Percentiles rank a stretch among this genome's conserved stretches.
Conservation (phyloP, 2,329 filamentous ascomycete genomes). For the Arthroderma sp. region DNA sequence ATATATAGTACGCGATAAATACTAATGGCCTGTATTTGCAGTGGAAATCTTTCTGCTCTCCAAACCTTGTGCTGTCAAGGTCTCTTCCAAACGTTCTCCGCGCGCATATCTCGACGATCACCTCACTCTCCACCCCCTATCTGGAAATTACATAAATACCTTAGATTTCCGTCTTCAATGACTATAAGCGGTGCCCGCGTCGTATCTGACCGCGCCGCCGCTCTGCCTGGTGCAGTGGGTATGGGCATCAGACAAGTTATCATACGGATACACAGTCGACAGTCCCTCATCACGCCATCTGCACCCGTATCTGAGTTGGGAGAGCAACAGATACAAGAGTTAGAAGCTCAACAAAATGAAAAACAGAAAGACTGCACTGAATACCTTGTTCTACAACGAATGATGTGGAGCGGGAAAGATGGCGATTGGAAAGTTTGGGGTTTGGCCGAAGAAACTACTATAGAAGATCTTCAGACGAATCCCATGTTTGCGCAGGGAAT, state of each 20-base stretch:
- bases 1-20: background rate
- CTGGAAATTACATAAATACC: conserved; percentile 30
- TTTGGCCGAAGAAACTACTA: conserved; percentile 31
- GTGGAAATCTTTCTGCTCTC: conserved; percentile 26
- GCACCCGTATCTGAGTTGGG: conserved; percentile 3
- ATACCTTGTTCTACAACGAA: conserved; percentile 41
- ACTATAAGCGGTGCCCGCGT: conserved; percentile 29
- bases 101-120: conserved; percentile 27
- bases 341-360: conserved; percentile 14
- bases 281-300: conserved; percentile 23
- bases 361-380: conserved; percentile 36
- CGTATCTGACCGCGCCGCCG: conserved; percentile 32
- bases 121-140: conserved; percentile 20
- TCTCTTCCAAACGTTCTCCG: conserved; percentile 25
- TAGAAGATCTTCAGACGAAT: conserved; percentile 26
- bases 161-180: conserved; percentile 24
- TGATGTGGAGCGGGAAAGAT: conserved; percentile 31
- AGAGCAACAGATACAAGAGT: conserved; percentile 4
- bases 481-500: conserved; percentile 28
- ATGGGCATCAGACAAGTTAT: conserved; percentile 32
- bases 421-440: conserved; percentile 42
- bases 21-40: conserved; percentile 15
- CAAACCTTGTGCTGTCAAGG: conserved; percentile 29
- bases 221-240: conserved; percentile 29
- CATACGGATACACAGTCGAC: conserved; percentile 29